Evolutionary conservation across 495 filamentous ascomycete species (phyloP).

Genomic region (Usnea hakonensis): DNA sequence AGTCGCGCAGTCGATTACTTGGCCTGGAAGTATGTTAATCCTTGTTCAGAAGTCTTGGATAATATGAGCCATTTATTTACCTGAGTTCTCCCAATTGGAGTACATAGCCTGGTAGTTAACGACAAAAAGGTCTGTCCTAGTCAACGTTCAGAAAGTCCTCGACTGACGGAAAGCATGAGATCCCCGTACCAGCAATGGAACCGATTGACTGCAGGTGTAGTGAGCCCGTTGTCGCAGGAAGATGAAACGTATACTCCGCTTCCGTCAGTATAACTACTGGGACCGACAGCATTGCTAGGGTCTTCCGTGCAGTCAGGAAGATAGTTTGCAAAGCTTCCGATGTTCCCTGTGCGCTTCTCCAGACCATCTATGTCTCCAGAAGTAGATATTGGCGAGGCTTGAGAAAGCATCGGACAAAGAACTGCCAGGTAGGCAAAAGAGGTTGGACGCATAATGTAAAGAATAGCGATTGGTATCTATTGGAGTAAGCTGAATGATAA

Average conservation of each 20-base stretch:
- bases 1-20: conserved; percentile 12
- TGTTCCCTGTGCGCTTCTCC: neutral
- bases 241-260: conserved; percentile 6
- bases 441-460: neutral
- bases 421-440: conserved; percentile 7
- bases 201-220: conserved; percentile 5
- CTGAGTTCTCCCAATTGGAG: conserved; percentile 4
- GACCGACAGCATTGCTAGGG: conserved; percentile 5
- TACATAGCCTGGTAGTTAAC: conserved; percentile 8
- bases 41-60: neutral
- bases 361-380: neutral
- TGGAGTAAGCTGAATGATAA: too few relatives aligned
- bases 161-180: too few relatives aligned
- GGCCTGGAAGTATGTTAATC: neutral
- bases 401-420: neutral
- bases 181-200: conserved; percentile 9
- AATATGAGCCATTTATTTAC: neutral
- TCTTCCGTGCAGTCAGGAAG: conserved; percentile 6
- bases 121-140: conserved; percentile 12
- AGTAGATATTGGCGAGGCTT: conserved; percentile 6
- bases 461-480: neutral
- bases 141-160: neutral
- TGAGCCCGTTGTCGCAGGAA: conserved; percentile 9
- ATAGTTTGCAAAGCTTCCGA: conserved; percentile 9
- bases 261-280: conserved; percentile 1